These are phyloP conservation scores for Craspedostauros australis DNA, from an alignment of 108 stramenopile genomes.

Conservation along the genomic window DNA sequence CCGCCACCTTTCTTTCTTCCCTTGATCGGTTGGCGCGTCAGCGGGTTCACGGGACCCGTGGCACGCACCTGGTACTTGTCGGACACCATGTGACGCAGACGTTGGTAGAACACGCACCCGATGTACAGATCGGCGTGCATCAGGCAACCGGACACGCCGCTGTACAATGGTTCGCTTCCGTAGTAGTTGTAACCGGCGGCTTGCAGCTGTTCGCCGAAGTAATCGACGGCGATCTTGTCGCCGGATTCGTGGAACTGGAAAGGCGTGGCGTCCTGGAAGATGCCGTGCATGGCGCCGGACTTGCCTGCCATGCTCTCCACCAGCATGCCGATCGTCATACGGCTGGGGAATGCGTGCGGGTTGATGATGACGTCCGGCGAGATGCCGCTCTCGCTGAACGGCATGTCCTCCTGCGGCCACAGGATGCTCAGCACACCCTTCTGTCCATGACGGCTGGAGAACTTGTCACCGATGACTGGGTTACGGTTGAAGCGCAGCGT, in stretches of 20 bases:
- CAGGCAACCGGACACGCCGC: slow-evolving; percentile 92
- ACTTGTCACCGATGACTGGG: slow-evolving; percentile 99
- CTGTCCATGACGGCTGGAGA: slow-evolving; percentile 98
- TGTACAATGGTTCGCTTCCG: slow-evolving; percentile 97
- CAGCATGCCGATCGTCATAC: slow-evolving; percentile 99
- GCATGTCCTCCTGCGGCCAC: slow-evolving; percentile 99
- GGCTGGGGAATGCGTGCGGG: slow-evolving; percentile 96
- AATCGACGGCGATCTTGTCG: slow-evolving; percentile 91
- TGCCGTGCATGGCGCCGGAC: slow-evolving; percentile 93
- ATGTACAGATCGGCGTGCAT: slow-evolving; percentile 99
- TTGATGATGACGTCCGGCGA: slow-evolving; percentile 98
- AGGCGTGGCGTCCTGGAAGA: slow-evolving; percentile 96
- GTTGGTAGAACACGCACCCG: slow-evolving; percentile 98
- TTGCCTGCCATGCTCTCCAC: slow-evolving; percentile 99
- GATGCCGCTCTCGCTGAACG: slow-evolving; percentile 97
- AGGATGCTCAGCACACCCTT: slow-evolving; percentile 97
- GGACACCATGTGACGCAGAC: slow-evolving; percentile 99
- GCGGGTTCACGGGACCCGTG: slow-evolving; percentile 90
- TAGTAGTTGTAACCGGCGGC: slow-evolving; percentile 97
- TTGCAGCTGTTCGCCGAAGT: slow-evolving; percentile 97
- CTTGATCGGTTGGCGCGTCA: slow-evolving; percentile 98
- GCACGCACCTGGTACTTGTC: slow-evolving; percentile 99
- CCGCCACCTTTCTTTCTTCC: slow-evolving; percentile 98
- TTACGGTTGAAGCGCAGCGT: slow-evolving; percentile 94
- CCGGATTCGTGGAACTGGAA: slow-evolving; percentile 95